Base-by-base conservation (phyloP, 2,329 filamentous ascomycete genomes). In the Penicillium hesseltinei region DNA sequence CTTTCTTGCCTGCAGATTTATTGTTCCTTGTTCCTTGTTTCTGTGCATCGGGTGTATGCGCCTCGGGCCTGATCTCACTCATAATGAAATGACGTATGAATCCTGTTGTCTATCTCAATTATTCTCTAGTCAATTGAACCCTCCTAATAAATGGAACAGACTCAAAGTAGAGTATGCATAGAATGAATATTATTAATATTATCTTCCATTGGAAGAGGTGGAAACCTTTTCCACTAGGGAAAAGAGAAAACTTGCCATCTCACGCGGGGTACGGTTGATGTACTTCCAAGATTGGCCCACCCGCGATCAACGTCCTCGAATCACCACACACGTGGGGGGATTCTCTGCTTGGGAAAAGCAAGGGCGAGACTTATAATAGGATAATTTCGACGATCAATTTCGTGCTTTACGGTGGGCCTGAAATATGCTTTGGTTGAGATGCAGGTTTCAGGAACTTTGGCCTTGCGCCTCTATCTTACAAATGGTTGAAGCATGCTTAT, bases 231-330 rank as follows among this genome's bases (percentile, higher is more conserved):
- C 49, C 49, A 15, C n/a, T 5, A 6, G 25, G 15, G 17, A 10
- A 48, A 33, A n/a, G 40, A 40, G 23, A 54, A 40, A 48, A 42
- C 4, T 7, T 47, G 33, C 13, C 19, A 5, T 23, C 44, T 9
- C 15, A 39, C 51, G 51, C 51, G 44, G 51, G 51, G 51, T 49
- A 54, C 4, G n/a, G n/a, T n/a, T n/a, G 21, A 36, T 25, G 31
- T 35, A 47, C 15, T n/a, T n/a, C n/a, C n/a, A n/a, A n/a, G n/a
- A n/a, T n/a, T 11, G 33, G 10, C n/a, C 25, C 25, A 31, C 31
- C 35, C 25, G 13, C 33, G 33, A 47, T 47, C 15, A 8, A 47
- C 17, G 23, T 38, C 40, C 40, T 54, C 19, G 44, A 49, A 39
- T 38, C 33, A 40, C 39, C n/a, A 36, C 39, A 27, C 33, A 19